phyloP scores from a whole-genome alignment of 2,329 filamentous ascomycete species.

The Colletotrichum gigasporum region DNA sequence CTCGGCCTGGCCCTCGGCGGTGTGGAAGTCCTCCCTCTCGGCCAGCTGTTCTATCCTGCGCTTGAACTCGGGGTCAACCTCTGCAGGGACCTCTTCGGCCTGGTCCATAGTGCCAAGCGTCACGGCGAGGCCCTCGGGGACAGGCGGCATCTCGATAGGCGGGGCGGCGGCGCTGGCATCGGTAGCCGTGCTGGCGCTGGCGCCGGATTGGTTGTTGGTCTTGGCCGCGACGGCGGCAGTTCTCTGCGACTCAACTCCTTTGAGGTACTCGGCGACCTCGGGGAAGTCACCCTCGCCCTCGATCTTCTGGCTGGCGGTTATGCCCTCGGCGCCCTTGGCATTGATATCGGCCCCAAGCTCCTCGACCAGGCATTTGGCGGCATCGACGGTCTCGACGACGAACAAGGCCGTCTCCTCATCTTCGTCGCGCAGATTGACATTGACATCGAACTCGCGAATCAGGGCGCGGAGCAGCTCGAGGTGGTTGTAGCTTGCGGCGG shows the following conservation, averaged over 20 bases:
- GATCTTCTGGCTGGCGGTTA: conserved; percentile 85
- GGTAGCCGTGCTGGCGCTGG: neutral
- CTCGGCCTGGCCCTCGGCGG: conserved; percentile 80
- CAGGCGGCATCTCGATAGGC: conserved; percentile 61
- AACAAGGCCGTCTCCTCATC: conserved; percentile 96
- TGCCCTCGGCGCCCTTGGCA: conserved; percentile 76
- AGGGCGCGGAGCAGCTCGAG: conserved; percentile 80
- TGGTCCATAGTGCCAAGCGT: conserved; percentile 80
- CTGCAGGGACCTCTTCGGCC: conserved; percentile 65
- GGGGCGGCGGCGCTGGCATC: conserved; percentile 17
- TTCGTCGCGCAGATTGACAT: conserved; percentile 86
- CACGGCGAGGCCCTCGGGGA: conserved; percentile 81
- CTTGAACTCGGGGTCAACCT: conserved; percentile 84
- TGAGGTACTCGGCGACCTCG: conserved; percentile 77
- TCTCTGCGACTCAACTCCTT: conserved; percentile 41
- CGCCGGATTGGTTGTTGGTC: conserved; percentile 42
- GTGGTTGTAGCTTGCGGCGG: conserved; percentile 92
- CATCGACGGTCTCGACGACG: conserved; percentile 83
- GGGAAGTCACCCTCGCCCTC: conserved; percentile 81
- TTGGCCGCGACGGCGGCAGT: conserved; percentile 39
- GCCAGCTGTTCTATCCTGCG: conserved; percentile 90
- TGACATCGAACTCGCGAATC: conserved; percentile 78
- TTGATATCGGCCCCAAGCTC: conserved; percentile 78
- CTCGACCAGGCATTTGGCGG: conserved; percentile 82
- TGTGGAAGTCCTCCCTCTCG: conserved; percentile 82